Percentiles rank a stretch among this genome's conserved stretches.
Evolutionary conservation across 768 basidiomycete genomes (phyloP).

Genomic region (Tricholoma hemisulphureum): DNA sequence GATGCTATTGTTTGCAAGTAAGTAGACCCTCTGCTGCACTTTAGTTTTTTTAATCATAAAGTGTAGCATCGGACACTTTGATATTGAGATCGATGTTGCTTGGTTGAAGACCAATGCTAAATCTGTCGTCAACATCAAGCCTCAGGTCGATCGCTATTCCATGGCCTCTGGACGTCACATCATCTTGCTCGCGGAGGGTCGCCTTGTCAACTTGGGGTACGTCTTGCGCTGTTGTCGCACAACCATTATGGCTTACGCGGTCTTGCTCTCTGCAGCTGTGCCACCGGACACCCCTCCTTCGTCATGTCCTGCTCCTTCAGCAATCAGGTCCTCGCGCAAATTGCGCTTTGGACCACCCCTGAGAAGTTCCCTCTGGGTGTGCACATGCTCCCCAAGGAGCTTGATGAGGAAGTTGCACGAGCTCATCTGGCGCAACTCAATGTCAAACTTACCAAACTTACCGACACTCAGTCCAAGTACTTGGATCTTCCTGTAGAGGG

Average conservation of each 20-base stretch:
- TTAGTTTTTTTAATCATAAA: constrained; percentile 2
- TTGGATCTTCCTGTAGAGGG: constrained; percentile 86
- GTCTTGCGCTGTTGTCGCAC: constrained; percentile 21
- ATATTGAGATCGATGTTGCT: constrained; percentile 92
- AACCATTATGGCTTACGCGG: constrained; percentile 5
- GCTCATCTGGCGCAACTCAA: constrained; percentile 90
- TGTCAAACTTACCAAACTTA: constrained; percentile 86
- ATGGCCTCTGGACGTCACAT: constrained; percentile 91
- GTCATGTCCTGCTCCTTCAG: constrained; percentile 99
- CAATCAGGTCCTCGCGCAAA: constrained; percentile 98
- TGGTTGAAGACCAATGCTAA: constrained; percentile 96
- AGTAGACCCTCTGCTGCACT: constrained; percentile 27
- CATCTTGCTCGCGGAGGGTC: constrained; percentile 96
- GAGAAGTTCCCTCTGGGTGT: constrained; percentile 95
- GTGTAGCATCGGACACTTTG: constrained; percentile 79
- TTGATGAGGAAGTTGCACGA: constrained; percentile 98
- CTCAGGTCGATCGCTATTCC: constrained; percentile 97
- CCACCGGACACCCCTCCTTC: constrained; percentile 97
- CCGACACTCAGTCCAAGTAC: constrained; percentile 77
- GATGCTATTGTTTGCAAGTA: constrained; percentile 99
- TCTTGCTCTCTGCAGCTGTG: constrained; percentile 55
- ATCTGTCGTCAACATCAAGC: constrained; percentile 87
- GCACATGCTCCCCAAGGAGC: constrained; percentile 97
- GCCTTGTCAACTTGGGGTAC: constrained; percentile 97
- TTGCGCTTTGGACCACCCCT: constrained; percentile 93